A percentile compares a stretch with the other conserved stretches of the same genome.
Conservation (phyloP, 2,329 filamentous ascomycete genomes). For the Calonectria honghensis region DNA sequence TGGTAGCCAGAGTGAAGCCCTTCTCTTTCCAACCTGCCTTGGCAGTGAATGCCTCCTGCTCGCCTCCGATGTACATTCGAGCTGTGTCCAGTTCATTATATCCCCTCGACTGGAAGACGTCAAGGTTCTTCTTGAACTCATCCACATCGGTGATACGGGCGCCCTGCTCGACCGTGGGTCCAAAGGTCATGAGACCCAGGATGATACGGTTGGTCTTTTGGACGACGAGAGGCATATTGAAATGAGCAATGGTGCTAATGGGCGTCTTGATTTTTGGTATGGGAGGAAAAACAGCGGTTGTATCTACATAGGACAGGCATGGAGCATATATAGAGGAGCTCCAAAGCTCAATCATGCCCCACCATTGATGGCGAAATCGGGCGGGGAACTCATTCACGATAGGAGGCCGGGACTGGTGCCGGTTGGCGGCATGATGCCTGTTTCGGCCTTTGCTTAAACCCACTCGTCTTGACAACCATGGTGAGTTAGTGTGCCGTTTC, state of each 20-base stretch:
- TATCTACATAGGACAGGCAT: neutral
- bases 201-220: conserved; percentile 80
- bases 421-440: conserved; percentile 18
- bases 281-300: neutral
- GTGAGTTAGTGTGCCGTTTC: conserved; percentile 24
- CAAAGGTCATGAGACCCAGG: conserved; percentile 91
- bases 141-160: conserved; percentile 81
- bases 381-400: conserved; percentile 28
- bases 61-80: conserved; percentile 80
- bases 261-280: neutral
- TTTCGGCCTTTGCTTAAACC: conserved; percentile 37
- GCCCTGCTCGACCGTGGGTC: conserved; percentile 76
- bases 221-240: conserved; percentile 68
- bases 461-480: conserved; percentile 13
- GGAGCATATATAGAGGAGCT: conserved; percentile 19
- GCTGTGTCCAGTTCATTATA: conserved; percentile 93
- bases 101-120: conserved; percentile 84
- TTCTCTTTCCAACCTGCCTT: conserved; percentile 86
- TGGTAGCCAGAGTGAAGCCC: conserved; percentile 86
- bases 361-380: conserved; percentile 26
- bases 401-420: conserved; percentile 18
- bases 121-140: conserved; percentile 83
- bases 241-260: neutral
- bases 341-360: conserved; percentile 19
- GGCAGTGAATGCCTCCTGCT: conserved; percentile 87